Conservation (phyloP, 1,139 yeast genomes). For the Nematodospora anomalae region DNA sequence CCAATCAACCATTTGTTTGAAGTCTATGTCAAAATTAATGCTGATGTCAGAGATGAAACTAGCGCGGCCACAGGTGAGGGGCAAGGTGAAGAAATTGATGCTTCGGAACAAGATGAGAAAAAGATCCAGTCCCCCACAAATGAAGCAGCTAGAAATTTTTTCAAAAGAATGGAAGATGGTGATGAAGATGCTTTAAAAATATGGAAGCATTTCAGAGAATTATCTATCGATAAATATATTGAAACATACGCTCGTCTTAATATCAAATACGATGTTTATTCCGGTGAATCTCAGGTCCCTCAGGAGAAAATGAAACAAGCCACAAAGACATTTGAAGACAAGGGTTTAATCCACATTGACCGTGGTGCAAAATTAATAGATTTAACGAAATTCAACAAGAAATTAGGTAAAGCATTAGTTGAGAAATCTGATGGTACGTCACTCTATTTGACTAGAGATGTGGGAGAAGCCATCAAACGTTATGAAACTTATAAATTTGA, state of each 20-base stretch:
- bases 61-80: slow-evolving; percentile 42
- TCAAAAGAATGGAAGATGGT: slow-evolving; percentile 92
- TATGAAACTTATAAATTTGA: slow-evolving; percentile 82
- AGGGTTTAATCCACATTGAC: slow-evolving; percentile 78
- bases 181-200: slow-evolving; percentile 74
- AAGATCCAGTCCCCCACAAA: slow-evolving; percentile 45
- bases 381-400: slow-evolving; percentile 82
- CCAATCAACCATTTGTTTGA: slow-evolving; percentile 95
- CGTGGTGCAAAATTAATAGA: slow-evolving; percentile 91
- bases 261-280: slow-evolving; percentile 80
- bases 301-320: slow-evolving; percentile 71
- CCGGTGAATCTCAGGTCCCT: slow-evolving; percentile 95
- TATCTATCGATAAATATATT: slow-evolving; percentile 82
- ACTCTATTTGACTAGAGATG: slow-evolving; percentile 91
- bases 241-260: slow-evolving; percentile 90
- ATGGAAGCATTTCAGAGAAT: slow-evolving; percentile 88
- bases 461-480: slow-evolving; percentile 95
- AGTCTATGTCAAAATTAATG: slow-evolving; percentile 86
- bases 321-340: slow-evolving; percentile 59
- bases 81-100: slow-evolving; percentile 30
- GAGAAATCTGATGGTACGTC: slow-evolving; percentile 97
- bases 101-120: slow-evolving; percentile 15
- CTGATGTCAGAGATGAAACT: slow-evolving; percentile 68
- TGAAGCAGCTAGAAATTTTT: slow-evolving; percentile 83
- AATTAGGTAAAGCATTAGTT: slow-evolving; percentile 89